Evolutionary conservation across 139 green algal genomes (phyloP), one percentile per base, ranked within the genome.

Genomic region (Chlamydomonas applanata): DNA sequence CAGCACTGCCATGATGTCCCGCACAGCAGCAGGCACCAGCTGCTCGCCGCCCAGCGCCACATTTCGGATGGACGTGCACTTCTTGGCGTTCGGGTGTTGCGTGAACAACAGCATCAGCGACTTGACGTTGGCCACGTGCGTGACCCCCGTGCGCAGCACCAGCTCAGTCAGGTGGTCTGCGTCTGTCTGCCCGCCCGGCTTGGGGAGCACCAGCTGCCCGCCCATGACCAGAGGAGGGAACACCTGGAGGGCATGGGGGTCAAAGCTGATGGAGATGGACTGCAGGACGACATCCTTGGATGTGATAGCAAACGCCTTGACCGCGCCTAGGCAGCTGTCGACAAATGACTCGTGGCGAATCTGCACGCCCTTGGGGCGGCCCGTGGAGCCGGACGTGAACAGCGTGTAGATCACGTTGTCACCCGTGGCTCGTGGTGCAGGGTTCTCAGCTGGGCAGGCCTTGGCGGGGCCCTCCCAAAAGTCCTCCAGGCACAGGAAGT

Each of bases 251-350:
- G 81, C 75, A 40, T 54, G 72, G 3, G 57, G 45, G 72, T 86
- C 80, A 35, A 86, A 86, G 72, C 27, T 76, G 53, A 86, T 67
- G 46, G 75, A 52, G 30, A 65, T 77, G 27, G 70, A 77, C 22
- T 77, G 75, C 9, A 77, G 22, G 2, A 78, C 69, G 22, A 72
- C 40, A 33, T 79, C 71, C 4, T 34, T 22, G 3, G 68, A 24
- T 11, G 34, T 62, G 16, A 69, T 7, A 13, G 36, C 9, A 22
- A 36, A 69, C 61, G 61, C 30, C 61, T 69, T 69, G 27, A 44
- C 61, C 16, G 36, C 5, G 20, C 9, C 24, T 4, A 7, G 16
- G 5, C 5, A 5, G 20, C 27, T 11, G 61, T 69, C 61, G 29
- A 24, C 27, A 4, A 69, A 22, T 13, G 16, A 69, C 61, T 69